Conservation (phyloP, 2,329 filamentous ascomycete species). For the Penicillium griseofulvum region DNA sequence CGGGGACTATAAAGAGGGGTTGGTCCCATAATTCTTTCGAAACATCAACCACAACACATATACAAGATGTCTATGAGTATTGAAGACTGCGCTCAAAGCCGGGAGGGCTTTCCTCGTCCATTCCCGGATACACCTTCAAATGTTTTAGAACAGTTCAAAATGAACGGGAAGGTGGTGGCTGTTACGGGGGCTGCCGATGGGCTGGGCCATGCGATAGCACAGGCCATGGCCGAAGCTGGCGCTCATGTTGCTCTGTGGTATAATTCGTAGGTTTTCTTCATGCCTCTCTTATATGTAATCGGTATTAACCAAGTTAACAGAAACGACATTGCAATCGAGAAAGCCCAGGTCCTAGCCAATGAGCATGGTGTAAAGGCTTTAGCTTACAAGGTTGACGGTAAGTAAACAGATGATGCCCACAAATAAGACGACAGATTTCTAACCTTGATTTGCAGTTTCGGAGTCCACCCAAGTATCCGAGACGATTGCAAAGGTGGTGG, state of each 20-base stretch:
- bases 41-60: neutral
- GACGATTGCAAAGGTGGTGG: constrained; percentile 34
- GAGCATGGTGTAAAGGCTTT: constrained; percentile 38
- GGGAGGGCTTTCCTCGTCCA: constrained; percentile 39
- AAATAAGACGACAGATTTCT: neutral
- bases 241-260: constrained; percentile 45
- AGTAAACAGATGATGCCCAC: neutral
- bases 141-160: constrained; percentile 46
- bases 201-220: constrained; percentile 46
- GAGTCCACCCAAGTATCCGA: constrained; percentile 38
- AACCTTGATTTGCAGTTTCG: constrained; percentile 35
- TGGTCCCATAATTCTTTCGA: neutral
- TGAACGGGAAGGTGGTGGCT: constrained; percentile 42
- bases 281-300: neutral
- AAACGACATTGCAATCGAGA: constrained; percentile 37
- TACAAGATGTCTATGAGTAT: constrained; percentile 41
- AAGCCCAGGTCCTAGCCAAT: constrained; percentile 34
- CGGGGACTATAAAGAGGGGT: neutral
- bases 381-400: constrained; percentile 47
- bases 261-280: constrained; percentile 30
- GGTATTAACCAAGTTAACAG: constrained; percentile 14
- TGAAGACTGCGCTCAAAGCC: constrained; percentile 28
- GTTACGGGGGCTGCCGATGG: constrained; percentile 50
- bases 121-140: constrained; percentile 43
- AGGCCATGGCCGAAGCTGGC: constrained; percentile 49